Base-by-base conservation (phyloP, 2,329 filamentous ascomycete species). In the Fonsecaea multimorphosa region DNA sequence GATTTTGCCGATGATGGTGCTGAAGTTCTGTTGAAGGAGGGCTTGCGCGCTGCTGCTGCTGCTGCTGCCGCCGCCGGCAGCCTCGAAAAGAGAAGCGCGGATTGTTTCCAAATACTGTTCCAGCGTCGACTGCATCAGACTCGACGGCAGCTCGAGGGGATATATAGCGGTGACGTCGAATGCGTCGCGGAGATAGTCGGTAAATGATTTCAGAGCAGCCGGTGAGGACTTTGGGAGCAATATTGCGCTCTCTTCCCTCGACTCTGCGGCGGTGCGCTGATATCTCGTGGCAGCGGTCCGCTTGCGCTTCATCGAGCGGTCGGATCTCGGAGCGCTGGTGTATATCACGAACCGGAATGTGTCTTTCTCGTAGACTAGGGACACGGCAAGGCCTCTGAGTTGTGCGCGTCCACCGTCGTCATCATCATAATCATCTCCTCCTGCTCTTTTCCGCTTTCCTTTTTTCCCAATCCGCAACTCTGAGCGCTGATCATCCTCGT, bases 341-440 rank as follows among this genome's bases (percentile, higher is more conserved):
- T 68, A 70, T 14, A 71, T 53, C 29, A 68, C 58, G 49, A 67
- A 68, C 27, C 57, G 65, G 51, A 66, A 68, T 9, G 64, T 65
- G 31, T 60, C 49, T 38, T 64, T 68, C 32, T 71, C 69, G 36
- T 71, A 71, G 34, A 63, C 32, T 16, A 71, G 60, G 1, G 59
- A 61, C 19, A 69, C 55, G 16, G 66, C 9, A 6, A 71, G n/a
- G 2, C 63, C 69, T 3, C 44, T 27, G 24, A 31, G 49, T 12
- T 38, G 19, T 55, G 19, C 2, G 22, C n/a, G 14, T 38, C n/a
- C n/a, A 22, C 24, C 19, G 3, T 27, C 19, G 9, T 49, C 44
- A 12, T 27, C 44, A 49, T 12, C 12, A 49, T 27, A 9, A 24
- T 55, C 38, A 14, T 22, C 34, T 6, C 32, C 24, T 19, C 51